Conservation (phyloP, 208 protist genomes). For the Leptomonas pyrrhocoris region DNA sequence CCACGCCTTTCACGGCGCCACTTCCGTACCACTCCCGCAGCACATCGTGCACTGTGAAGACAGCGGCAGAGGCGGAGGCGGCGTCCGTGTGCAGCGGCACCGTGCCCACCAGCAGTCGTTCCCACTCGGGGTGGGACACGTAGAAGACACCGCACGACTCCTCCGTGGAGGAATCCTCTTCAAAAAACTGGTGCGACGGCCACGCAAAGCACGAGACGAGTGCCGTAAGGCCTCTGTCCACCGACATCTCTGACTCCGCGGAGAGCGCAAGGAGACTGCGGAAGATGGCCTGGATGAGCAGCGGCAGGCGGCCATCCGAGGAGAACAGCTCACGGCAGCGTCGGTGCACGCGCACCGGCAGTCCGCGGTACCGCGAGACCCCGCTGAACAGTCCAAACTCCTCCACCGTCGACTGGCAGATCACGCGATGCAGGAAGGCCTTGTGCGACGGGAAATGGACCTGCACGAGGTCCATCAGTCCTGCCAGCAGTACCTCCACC, state of each 20-base stretch:
- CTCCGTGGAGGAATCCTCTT: conserved; percentile 60
- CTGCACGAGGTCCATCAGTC: conserved; percentile 20
- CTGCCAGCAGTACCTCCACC: conserved; percentile 21
- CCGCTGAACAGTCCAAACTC: conserved; percentile 80
- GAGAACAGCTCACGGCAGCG: conserved; percentile 53
- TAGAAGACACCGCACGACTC: conserved; percentile 51
- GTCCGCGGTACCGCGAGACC: conserved; percentile 53
- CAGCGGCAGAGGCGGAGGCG: background rate
- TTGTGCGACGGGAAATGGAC: conserved; percentile 11
- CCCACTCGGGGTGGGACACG: conserved; percentile 60
- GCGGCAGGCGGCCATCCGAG: conserved; percentile 31
- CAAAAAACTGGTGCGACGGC: conserved; percentile 76
- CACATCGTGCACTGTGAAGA: conserved; percentile 32
- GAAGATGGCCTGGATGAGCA: conserved; percentile 41
- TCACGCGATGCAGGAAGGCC: conserved; percentile 24
- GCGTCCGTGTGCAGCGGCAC: conserved; percentile 5
- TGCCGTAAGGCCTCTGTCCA: conserved; percentile 41
- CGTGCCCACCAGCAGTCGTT: conserved; percentile 44
- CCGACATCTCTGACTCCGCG: conserved; percentile 16
- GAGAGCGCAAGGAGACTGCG: conserved; percentile 26
- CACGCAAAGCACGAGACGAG: conserved; percentile 71
- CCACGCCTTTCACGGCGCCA: conserved; percentile 19
- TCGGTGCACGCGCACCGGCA: conserved; percentile 64
- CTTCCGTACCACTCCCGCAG: conserved; percentile 33
- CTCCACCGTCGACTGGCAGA: conserved; percentile 49